Evolutionary conservation across 202 grass and related monocot genomes (phyloP).

Genomic region (Schoenoplectus tabernaemontani): DNA sequence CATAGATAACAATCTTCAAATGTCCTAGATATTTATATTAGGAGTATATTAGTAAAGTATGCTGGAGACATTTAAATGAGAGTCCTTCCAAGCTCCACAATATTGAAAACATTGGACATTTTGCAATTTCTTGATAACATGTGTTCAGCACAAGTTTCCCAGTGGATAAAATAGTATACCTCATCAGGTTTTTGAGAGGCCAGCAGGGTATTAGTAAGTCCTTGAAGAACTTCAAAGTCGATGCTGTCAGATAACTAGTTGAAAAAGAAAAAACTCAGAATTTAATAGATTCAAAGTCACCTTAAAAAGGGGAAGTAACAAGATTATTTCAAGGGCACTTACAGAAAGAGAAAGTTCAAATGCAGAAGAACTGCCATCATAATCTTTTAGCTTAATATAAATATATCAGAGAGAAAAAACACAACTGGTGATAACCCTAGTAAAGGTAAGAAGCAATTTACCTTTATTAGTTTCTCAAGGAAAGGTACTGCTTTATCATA

Average conservation of each 20-base stretch:
- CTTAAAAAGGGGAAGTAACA: neutral
- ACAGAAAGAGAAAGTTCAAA: constrained; percentile 67
- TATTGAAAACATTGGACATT: neutral
- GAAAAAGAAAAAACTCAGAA: constrained; percentile 23
- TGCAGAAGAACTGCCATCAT: constrained; percentile 69
- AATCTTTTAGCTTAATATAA: constrained; percentile 60
- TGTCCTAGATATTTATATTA: neutral
- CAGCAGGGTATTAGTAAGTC: constrained; percentile 83
- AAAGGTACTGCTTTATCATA: constrained; percentile 65
- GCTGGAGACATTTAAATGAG: neutral
- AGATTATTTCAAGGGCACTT: constrained; percentile 19
- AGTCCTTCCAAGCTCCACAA: no score
- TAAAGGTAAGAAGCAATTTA: constrained; percentile 20
- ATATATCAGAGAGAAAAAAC: constrained; percentile 14
- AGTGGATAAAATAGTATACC: constrained; percentile 31
- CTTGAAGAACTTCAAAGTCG: constrained; percentile 85
- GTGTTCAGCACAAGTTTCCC: neutral
- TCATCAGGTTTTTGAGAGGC: constrained; percentile 74
- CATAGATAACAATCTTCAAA: neutral
- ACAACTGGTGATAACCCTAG: neutral
- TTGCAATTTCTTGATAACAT: neutral
- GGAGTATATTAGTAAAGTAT: neutral
- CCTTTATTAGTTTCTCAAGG: constrained; percentile 81
- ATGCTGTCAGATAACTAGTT: constrained; percentile 59
- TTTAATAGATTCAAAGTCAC: constrained; percentile 8